A percentile compares a stretch with the other conserved stretches of the same genome.
These are phyloP conservation scores for Sambucus nigra DNA, from an alignment of 129 eudicot genomes.

Conservation along the genomic window DNA sequence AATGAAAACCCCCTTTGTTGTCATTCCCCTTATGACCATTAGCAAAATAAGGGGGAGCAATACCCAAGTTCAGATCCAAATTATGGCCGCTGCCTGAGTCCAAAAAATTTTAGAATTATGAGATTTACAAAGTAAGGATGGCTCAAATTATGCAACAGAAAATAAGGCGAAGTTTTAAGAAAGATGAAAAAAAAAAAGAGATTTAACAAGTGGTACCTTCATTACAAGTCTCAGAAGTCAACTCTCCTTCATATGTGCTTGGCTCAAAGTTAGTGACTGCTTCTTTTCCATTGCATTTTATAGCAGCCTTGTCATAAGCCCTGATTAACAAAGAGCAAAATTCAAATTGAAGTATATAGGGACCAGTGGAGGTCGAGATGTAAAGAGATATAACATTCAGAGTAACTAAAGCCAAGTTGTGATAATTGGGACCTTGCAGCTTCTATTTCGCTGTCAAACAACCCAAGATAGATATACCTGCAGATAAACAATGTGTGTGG, in stretches of 20 bases:
- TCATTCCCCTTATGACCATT: conserved; percentile 12
- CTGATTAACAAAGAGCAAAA: conserved; percentile 13
- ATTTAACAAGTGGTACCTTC: conserved; percentile 20
- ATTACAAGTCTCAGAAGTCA: conserved; percentile 19
- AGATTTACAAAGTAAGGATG: background rate
- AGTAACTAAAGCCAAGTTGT: background rate
- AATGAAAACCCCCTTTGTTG: conserved; percentile 20
- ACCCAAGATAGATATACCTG: conserved; percentile 82
- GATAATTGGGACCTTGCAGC: conserved; percentile 65
- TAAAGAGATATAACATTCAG: background rate
- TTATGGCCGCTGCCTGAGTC: conserved; percentile 17
- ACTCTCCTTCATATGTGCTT: conserved; percentile 28
- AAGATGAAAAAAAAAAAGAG: background rate
- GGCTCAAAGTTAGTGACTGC: conserved; percentile 54
- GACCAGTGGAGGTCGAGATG: background rate
- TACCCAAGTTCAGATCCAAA: conserved; percentile 46
- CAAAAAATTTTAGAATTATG: background rate
- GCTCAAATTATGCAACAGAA: background rate
- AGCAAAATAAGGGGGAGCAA: conserved; percentile 29
- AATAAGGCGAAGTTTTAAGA: background rate
- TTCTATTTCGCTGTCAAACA: conserved; percentile 77
- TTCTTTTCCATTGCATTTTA: conserved; percentile 49
- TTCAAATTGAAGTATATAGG: conserved; percentile 3
- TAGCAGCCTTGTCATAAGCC: conserved; percentile 54
- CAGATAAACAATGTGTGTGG: background rate